Evolutionary conservation across 2,329 filamentous ascomycete species (phyloP).

Genomic region (Paraphaeosphaeria sporulosa): DNA sequence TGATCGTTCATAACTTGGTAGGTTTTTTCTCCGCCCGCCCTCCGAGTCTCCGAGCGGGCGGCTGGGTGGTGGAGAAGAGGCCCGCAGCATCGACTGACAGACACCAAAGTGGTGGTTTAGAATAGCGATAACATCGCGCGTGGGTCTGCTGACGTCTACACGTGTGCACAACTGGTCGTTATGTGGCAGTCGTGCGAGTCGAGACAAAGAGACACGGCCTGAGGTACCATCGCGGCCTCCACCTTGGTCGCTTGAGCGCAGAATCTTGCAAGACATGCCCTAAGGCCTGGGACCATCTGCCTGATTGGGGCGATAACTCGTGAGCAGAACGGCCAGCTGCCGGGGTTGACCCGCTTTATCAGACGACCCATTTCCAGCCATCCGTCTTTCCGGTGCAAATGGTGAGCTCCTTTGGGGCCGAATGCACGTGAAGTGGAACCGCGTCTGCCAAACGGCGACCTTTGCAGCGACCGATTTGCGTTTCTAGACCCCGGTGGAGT

Average conservation of each 20-base stretch:
- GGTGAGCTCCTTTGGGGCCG: neutral
- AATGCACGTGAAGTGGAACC: slow-evolving; percentile 11
- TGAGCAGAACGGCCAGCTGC: neutral
- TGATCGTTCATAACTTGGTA: neutral
- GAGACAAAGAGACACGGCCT: neutral
- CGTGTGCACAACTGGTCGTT: neutral
- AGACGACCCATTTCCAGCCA: neutral
- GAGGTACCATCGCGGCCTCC: slow-evolving; percentile 7
- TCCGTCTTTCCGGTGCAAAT: slow-evolving; percentile 3
- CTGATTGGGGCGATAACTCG: slow-evolving; percentile 5
- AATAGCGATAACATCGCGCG: neutral
- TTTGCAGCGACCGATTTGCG: neutral
- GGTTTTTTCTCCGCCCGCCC: slow-evolving; percentile 10
- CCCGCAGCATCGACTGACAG: slow-evolving; percentile 2
- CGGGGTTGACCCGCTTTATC: neutral
- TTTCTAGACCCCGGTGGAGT: neutral
- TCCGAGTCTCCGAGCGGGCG: slow-evolving; percentile 9
- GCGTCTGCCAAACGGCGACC: neutral
- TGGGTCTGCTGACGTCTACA: neutral
- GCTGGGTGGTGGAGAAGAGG: slow-evolving; percentile 1
- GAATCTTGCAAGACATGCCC: neutral
- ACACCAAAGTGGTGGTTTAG: neutral
- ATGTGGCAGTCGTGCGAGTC: neutral
- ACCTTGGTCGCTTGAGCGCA: neutral
- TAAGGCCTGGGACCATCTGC: neutral